Evolutionary conservation across 768 basidiomycete genomes (phyloP).

Genomic region (Russula compacta): DNA sequence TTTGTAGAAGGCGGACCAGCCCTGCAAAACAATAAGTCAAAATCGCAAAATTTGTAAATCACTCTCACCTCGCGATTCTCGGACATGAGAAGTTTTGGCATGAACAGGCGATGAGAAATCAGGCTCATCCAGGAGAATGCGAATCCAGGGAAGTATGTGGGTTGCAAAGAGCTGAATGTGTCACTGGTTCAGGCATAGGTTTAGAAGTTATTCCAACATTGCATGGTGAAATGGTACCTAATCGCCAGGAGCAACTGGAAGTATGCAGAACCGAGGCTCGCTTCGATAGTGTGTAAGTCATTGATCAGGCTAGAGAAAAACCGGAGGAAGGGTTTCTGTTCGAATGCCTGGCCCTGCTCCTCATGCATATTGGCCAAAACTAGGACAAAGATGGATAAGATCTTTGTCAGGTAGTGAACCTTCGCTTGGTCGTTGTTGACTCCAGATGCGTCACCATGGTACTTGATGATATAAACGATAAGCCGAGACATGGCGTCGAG

Average conservation of each 20-base stretch:
- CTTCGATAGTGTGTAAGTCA: conserved; percentile 82
- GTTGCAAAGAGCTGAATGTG: conserved; percentile 91
- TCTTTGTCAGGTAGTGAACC: conserved; percentile 94
- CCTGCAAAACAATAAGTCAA: conserved; percentile 33
- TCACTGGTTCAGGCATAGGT: conserved; percentile 44
- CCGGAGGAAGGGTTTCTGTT: conserved; percentile 96
- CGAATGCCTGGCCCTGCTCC: conserved; percentile 84
- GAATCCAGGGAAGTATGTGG: conserved; percentile 94
- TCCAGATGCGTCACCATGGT: conserved; percentile 92
- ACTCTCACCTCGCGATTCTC: conserved; percentile 73
- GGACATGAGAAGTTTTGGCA: conserved; percentile 86
- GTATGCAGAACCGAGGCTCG: conserved; percentile 79
- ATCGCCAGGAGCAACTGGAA: conserved; percentile 82
- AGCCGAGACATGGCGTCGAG: conserved; percentile 92
- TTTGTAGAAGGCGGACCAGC: conserved; percentile 96
- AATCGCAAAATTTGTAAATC: background rate
- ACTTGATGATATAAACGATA: conserved; percentile 98
- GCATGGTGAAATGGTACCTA: conserved; percentile 42
- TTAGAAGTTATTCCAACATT: background rate
- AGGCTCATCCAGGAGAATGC: conserved; percentile 98
- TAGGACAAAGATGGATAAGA: conserved; percentile 92
- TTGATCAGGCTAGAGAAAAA: conserved; percentile 96
- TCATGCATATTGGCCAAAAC: conserved; percentile 93
- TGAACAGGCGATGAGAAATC: conserved; percentile 92
- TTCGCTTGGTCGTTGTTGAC: conserved; percentile 92